Base-by-base conservation (phyloP, 2,329 filamentous ascomycete genomes). In the Pseudocercospora cruenta region DNA sequence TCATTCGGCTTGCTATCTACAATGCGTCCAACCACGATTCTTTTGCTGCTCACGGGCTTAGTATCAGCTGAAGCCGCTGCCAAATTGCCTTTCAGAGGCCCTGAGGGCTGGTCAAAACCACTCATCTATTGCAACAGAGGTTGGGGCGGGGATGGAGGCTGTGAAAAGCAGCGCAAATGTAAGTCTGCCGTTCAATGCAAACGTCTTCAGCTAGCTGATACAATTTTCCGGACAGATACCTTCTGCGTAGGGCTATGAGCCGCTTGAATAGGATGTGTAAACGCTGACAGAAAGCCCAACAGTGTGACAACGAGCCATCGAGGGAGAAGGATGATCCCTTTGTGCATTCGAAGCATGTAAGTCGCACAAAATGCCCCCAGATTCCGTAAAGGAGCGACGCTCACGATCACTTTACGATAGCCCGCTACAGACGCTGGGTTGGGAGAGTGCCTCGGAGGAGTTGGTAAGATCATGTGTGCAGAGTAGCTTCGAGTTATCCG, bases 401-500 rank as follows among this genome's bases (percentile, higher is more conserved):
- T 45, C 14, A 19, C 9, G 3, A 45, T 8, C 1, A 9, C 1
- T 45, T 9, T 16, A 16, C 39, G 5, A 6, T 5, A 45, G 39
- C 8, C 8, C n/a, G 39, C 39, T 45, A 45, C 19, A 4, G 39
- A 45, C 39, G 12, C 39, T 4, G 39, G 39, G 19, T n/a, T 45
- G 39, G 39, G 39, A 16, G 39, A 45, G 14, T 45, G 39, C n/a
- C 39, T 45, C n/a, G 39, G 39, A 45, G 39, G 39, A 45, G 39
- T 12, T 9, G 51, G 51, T 43, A 43, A 59, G 47, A 26, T 63
- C 39, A 69, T 53, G 24, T 69, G 31, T 64, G 63, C 21, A 22
- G 53, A 19, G 28, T 53, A 57, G 26, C 9, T 57, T 22, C 39
- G 21, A 43, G 19, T 22, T 14, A 10, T 28, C 1, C 12, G 21